A percentile compares a stretch with the other conserved stretches of the same genome.
Conservation (phyloP, 208 protist species). For the Trichomonas gallinae region DNA sequence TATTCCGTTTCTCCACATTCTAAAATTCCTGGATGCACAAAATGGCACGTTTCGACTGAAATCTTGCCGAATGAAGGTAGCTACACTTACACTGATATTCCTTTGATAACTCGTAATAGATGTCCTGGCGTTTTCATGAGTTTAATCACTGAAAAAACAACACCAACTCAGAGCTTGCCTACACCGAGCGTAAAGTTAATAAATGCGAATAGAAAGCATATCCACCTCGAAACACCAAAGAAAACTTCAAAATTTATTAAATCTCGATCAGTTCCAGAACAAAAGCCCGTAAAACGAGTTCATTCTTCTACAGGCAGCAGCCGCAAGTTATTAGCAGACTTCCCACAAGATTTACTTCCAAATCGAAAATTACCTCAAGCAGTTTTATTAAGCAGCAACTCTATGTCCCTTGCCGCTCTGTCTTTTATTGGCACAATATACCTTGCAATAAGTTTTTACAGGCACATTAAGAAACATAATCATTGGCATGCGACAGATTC, state of each 20-base stretch:
- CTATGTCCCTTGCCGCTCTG: background rate
- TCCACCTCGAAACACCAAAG: background rate
- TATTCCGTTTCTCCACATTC: background rate
- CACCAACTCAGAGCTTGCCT: no score
- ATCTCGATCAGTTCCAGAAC: background rate
- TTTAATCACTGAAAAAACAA: background rate
- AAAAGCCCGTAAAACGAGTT: background rate
- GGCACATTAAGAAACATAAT: background rate
- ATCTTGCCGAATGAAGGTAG: background rate
- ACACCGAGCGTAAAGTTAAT: no score
- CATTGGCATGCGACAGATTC: background rate
- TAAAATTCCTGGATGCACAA: background rate
- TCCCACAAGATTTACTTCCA: background rate
- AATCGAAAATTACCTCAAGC: background rate
- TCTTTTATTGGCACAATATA: background rate
- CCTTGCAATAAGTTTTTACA: background rate
- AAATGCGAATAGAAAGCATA: background rate
- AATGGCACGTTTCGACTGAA: background rate
- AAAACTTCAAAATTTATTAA: background rate
- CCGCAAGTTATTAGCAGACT: background rate
- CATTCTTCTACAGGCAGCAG: no score
- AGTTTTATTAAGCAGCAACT: background rate
- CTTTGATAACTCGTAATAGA: background rate
- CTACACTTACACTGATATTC: background rate
- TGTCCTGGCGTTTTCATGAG: background rate